Evolutionary conservation across 495 filamentous ascomycete genomes (phyloP).

Genomic region (Aspergillus nanangensis): DNA sequence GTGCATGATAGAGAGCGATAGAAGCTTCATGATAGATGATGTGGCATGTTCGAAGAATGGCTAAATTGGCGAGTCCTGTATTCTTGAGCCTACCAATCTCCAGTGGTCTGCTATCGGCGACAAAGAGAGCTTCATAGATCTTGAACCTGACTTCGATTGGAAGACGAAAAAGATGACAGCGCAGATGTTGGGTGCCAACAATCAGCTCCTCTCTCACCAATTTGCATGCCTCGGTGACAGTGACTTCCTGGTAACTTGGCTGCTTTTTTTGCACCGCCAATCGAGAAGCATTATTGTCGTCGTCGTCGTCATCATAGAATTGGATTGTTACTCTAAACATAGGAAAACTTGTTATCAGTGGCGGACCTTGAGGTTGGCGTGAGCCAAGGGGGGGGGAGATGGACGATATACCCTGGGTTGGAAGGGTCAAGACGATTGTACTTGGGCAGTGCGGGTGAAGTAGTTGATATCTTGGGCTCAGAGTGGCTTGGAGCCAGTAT

Average conservation of each 20-base stretch:
- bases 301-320: constrained; percentile 5
- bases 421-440: constrained; percentile 11
- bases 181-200: neutral
- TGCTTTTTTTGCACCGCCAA: constrained; percentile 4
- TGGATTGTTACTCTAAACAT: too few species aligned
- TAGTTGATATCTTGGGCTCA: too few species aligned
- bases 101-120: constrained; percentile 4
- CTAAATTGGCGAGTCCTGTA: constrained; percentile 3
- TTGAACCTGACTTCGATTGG: constrained; percentile 10
- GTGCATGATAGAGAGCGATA: constrained; percentile 18
- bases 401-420: constrained; percentile 7
- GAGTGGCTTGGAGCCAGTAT: too few species aligned
- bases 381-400: too few species aligned
- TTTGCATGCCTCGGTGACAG: constrained; percentile 5
- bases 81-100: constrained; percentile 8
- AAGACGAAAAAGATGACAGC: constrained; percentile 11
- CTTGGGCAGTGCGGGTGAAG: too few species aligned
- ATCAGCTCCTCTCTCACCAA: constrained; percentile 1
- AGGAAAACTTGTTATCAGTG: too few species aligned
- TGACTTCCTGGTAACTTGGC: constrained; percentile 4
- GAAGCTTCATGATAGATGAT: constrained; percentile 17
- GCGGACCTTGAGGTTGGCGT: neutral
- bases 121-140: constrained; percentile 10
- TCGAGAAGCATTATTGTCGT: neutral
- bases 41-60: constrained; percentile 13